Evolutionary conservation across 805 yeast genomes (phyloP).

Genomic region (Saccharomycopsis sp.): DNA sequence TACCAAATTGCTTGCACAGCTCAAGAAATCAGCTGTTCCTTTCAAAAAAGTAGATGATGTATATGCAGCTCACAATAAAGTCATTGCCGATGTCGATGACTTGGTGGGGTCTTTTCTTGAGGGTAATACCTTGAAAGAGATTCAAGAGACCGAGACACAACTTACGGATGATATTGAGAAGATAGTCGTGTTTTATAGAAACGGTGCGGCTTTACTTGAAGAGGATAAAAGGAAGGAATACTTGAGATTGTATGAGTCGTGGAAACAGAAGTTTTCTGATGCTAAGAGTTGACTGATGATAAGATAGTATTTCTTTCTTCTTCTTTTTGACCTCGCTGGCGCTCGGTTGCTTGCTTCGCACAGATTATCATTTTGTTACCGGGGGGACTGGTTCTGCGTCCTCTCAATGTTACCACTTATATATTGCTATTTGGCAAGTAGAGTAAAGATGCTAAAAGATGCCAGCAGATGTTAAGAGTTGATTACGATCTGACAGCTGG

Average conservation of each 20-base stretch:
- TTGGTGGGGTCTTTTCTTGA: conserved; percentile 4
- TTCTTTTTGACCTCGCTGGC: too few species aligned
- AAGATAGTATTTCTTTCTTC: too few species aligned
- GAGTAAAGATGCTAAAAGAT: too few species aligned
- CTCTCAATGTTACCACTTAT: too few species aligned
- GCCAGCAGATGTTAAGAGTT: too few species aligned
- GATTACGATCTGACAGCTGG: too few species aligned
- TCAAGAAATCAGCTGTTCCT: not conserved
- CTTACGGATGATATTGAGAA: not conserved
- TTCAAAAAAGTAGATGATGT: not conserved
- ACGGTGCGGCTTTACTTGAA: not conserved
- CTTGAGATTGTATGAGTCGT: not conserved
- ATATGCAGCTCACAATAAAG: not conserved
- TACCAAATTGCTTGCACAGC: conserved; percentile 42
- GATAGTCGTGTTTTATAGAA: not conserved
- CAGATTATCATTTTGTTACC: too few species aligned
- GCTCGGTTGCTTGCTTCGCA: too few species aligned
- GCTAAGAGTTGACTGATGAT: too few species aligned
- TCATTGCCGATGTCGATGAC: conserved; percentile 10
- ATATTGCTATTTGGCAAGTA: too few species aligned
- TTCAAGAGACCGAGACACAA: not conserved
- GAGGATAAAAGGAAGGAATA: not conserved
- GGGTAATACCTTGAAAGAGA: not conserved
- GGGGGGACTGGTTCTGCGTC: too few species aligned
- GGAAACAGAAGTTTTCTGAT: not conserved